Evolutionary conservation across 2,329 filamentous ascomycete species (phyloP).

Genomic region (Cryphonectria nitschkei): DNA sequence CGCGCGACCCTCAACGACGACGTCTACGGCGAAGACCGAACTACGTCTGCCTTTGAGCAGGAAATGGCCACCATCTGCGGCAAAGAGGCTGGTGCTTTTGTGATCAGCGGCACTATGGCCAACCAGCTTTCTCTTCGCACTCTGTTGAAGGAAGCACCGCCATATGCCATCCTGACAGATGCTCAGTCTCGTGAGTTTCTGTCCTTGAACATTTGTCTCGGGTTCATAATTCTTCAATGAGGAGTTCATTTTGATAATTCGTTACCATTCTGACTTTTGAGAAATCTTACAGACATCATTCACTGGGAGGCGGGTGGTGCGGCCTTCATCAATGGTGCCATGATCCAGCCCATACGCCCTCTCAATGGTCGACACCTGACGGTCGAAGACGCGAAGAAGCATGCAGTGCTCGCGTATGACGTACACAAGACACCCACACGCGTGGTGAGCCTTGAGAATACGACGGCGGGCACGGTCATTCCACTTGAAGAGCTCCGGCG

Average conservation of each 20-base stretch:
- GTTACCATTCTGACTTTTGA: too few species aligned
- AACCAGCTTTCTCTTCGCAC: slow-evolving; percentile 47
- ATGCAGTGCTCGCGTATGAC: slow-evolving; percentile 45
- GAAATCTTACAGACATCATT: slow-evolving; percentile 58
- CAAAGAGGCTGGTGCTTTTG: too few species aligned
- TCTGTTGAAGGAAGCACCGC: too few species aligned
- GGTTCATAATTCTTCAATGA: too few species aligned
- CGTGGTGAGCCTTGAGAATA: slow-evolving; percentile 48
- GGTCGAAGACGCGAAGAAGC: slow-evolving; percentile 44
- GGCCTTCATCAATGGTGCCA: slow-evolving; percentile 66
- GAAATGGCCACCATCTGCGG: too few species aligned
- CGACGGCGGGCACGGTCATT: slow-evolving; percentile 27
- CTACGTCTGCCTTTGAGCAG: too few species aligned
- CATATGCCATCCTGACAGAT: too few species aligned
- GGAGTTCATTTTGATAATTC: too few species aligned
- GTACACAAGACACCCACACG: slow-evolving; percentile 47
- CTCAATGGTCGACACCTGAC: slow-evolving; percentile 46
- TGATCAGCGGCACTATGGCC: too few species aligned
- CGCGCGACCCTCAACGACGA: slow-evolving; percentile 75
- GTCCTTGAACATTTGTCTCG: too few species aligned
- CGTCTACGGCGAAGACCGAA: slow-evolving; percentile 36
- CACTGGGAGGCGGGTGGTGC: slow-evolving; percentile 61
- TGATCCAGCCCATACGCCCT: slow-evolving; percentile 52
- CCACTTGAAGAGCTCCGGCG: slow-evolving; percentile 38
- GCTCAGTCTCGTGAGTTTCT: too few species aligned